Evolutionary conservation across 345 rosid species (phyloP), one percentile per base, ranked within the genome.

Genomic region (Eutrema japonicum): DNA sequence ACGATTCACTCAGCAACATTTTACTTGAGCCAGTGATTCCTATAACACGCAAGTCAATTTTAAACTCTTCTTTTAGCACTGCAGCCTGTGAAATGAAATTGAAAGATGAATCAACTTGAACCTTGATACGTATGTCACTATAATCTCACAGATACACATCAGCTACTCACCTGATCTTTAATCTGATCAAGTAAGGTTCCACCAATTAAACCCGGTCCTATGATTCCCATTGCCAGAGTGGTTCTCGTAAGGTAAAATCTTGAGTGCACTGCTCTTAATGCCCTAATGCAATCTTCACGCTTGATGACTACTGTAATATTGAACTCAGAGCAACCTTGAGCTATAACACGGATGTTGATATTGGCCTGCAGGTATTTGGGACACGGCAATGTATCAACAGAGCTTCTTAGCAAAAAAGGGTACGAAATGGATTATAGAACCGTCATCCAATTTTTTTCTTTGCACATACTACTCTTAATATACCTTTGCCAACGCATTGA

Each of bases 311-410:
- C 93, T 4, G 99, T 94, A 61, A 94, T 82, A 73, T 89, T 94
- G 81, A 87, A 94, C 84, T 94, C 98, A 1, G 98, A 94, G 77
- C 98, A 94, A 58, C 98, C 98, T 87, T 94, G 98, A 78, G 97
- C 97, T 78, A 94, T 91, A 41, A 90, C 98, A 52, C 97, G 96
- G 58, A 94, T 79, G 75, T 91, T 94, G 51, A 91, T 88, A 80
- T 83, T 94, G 59, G 98, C 98, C 98, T 94, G 89, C 74, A 84
- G 35, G 59, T 48, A 56, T 64, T 36, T 26, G 46, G 13, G 37
- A 53, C 46, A 56, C 62, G 40, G 42, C 38, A 43, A 46, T 56
- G 45, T 50, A 74, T 79, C 40, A 46, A 45, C 18, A 48, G 8
- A 61, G 65, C 64, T 26, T 70, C 41, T n/a, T 26, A 52, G 51